phyloP scores from a whole-genome alignment of 805 yeast genomes.

The Jamesozyma lodderae region DNA sequence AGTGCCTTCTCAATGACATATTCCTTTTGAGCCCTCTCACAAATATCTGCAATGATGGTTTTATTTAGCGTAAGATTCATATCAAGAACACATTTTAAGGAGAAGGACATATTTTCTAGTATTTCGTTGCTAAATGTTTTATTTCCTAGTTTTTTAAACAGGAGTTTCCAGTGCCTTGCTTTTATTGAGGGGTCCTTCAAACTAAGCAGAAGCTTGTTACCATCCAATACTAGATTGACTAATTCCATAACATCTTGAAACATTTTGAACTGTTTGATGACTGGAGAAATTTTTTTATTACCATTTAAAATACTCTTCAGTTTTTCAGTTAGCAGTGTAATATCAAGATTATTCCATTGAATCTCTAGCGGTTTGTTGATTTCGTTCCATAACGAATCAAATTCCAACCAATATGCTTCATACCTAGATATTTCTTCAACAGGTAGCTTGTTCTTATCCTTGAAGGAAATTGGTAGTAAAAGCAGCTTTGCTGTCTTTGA shows the following conservation, averaged over 20 bases:
- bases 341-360: slow-evolving; percentile 8
- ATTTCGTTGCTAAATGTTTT: slow-evolving; percentile 23
- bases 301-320: background rate
- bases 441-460: no score
- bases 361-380: slow-evolving; percentile 2
- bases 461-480: slow-evolving; percentile 27
- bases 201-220: background rate
- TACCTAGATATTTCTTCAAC: slow-evolving; percentile 1
- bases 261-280: background rate
- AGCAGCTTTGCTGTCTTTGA: slow-evolving; percentile 24
- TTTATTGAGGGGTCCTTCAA: slow-evolving; percentile 50
- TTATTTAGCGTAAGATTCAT: slow-evolving; percentile 43
- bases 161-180: slow-evolving; percentile 56
- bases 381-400: slow-evolving; percentile 4
- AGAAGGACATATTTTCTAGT: slow-evolving; percentile 24
- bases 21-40: slow-evolving; percentile 67
- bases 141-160: slow-evolving; percentile 38
- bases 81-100: slow-evolving; percentile 54
- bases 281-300: background rate
- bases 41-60: slow-evolving; percentile 36
- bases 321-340: background rate
- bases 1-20: slow-evolving; percentile 52
- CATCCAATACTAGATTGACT: background rate
- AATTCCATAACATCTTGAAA: background rate
- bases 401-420: background rate